Percentiles rank a stretch among this genome's conserved stretches.
phyloP scores from a whole-genome alignment of 495 filamentous ascomycete species.

The Pseudomonodictys pantanalensis region DNA sequence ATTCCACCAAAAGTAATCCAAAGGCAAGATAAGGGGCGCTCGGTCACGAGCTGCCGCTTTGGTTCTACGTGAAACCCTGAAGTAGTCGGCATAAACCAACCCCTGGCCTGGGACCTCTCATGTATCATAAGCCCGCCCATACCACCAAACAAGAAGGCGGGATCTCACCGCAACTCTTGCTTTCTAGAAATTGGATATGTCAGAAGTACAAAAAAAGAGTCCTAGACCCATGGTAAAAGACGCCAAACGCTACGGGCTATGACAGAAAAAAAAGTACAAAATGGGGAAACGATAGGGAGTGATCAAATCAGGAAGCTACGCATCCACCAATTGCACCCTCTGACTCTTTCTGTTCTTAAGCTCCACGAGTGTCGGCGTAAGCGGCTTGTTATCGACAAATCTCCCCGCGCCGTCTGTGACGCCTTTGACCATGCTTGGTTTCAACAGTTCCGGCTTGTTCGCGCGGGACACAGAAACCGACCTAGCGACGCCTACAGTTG shows the following conservation, averaged over 20 bases:
- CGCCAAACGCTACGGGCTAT: conserved; percentile 1
- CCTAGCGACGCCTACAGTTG: conserved; percentile 25
- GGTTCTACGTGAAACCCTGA: no score
- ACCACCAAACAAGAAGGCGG: neutral
- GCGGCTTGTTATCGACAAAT: conserved; percentile 25
- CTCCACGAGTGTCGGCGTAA: conserved; percentile 33
- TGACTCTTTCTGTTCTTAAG: conserved; percentile 33
- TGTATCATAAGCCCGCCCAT: neutral
- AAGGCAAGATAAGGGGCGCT: no score
- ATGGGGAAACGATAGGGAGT: neutral
- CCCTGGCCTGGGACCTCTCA: no score
- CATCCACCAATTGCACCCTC: conserved; percentile 30
- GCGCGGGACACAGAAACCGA: conserved; percentile 27
- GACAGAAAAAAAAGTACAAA: neutral
- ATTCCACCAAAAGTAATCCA: no score
- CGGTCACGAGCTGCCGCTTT: no score
- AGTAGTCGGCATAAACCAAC: no score
- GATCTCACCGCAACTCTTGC: no score
- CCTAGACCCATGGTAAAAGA: neutral
- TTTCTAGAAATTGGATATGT: neutral
- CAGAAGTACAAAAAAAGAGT: neutral
- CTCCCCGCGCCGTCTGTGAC: conserved; percentile 12
- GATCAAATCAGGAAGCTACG: conserved; percentile 4
- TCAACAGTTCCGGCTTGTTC: conserved; percentile 17
- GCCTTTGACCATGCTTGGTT: conserved; percentile 1